Base-by-base conservation (phyloP, 2,329 filamentous ascomycete species). In the Epichloe glyceriae region DNA sequence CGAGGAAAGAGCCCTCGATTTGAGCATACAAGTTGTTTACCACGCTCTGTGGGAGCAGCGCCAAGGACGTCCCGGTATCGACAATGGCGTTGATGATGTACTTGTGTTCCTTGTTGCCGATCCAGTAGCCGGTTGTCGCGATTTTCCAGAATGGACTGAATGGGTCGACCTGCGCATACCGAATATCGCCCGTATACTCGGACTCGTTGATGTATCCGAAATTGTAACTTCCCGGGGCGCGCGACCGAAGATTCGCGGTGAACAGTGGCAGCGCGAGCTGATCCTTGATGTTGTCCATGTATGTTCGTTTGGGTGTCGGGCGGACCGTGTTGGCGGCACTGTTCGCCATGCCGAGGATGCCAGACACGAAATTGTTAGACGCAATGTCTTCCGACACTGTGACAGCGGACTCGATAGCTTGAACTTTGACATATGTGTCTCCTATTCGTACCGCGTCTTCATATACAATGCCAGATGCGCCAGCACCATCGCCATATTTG, bases 31-130 rank as follows among this genome's bases (percentile, higher is more conserved):
- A 86, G 41, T 69, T 73, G 0, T 65, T 57, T 55, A 79, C 74
- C 53, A 83, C 70, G 34, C 61, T 56, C 50, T 72, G 62, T 26
- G 79, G 77, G 17, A 83, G 65, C 55, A 84, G 72, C 50, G 85
- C 65, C 33, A 87, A 77, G 1, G 82, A 82, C 51, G 83, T 86
- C 50, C 83, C 84, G 2, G 83, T 87, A 67, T 87, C 83, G 59
- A 80, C 79, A 62, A 87, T 85, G 57, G 73, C 75, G 0, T 69
- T 68, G 5, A 52, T 43, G 11, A 52, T 46, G 50, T 56, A 63
- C 0, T 43, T 33, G 3, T 51, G 19, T 14, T 50, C 49, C 0
- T 34, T 2, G 3, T 44, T 44, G 37, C 78, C 81, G 49, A 83
- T 61, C 39, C 68, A 68, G 66, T 80, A 83, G 19, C 75, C 78